phyloP scores from a whole-genome alignment of 352 stramenopile genomes.

The Globisporangium heterothallicum region DNA sequence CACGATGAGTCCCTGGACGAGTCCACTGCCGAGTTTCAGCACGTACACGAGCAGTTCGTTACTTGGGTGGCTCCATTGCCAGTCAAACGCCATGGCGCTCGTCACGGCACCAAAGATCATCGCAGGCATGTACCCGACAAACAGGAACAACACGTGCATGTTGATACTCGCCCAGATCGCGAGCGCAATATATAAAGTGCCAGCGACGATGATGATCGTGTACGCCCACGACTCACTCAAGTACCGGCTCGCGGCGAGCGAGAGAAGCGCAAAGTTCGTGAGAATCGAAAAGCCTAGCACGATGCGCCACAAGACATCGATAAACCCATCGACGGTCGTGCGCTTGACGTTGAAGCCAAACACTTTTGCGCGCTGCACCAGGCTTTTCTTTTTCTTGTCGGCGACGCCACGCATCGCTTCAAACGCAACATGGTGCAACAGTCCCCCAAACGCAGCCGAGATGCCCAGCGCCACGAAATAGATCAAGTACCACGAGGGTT shows the following conservation, averaged over 20 bases:
- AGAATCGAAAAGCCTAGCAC: constrained; percentile 78
- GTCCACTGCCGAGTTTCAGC: constrained; percentile 67
- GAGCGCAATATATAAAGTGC: constrained; percentile 57
- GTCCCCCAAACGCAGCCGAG: constrained; percentile 63
- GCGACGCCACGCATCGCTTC: constrained; percentile 66
- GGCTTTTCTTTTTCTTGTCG: constrained; percentile 63
- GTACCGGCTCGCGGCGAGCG: constrained; percentile 70
- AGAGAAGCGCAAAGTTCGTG: constrained; percentile 82
- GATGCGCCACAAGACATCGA: constrained; percentile 76
- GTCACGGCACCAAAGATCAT: constrained; percentile 76
- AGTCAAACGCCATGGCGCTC: constrained; percentile 74
- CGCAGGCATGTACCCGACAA: constrained; percentile 73
- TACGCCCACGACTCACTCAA: constrained; percentile 70
- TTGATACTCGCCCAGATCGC: constrained; percentile 76
- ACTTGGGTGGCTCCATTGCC: constrained; percentile 71
- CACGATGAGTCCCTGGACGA: constrained; percentile 80
- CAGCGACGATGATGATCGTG: constrained; percentile 63
- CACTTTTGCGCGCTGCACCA: constrained; percentile 58
- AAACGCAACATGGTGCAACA: constrained; percentile 81
- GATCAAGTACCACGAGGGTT: constrained; percentile 73
- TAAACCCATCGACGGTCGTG: constrained; percentile 63
- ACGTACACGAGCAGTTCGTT: constrained; percentile 82
- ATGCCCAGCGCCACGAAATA: constrained; percentile 85
- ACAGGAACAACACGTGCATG: constrained; percentile 81
- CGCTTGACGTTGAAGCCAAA: constrained; percentile 72